Evolutionary conservation across 768 basidiomycete genomes (phyloP).

Genomic region (Suillus fuscotomentosus): DNA sequence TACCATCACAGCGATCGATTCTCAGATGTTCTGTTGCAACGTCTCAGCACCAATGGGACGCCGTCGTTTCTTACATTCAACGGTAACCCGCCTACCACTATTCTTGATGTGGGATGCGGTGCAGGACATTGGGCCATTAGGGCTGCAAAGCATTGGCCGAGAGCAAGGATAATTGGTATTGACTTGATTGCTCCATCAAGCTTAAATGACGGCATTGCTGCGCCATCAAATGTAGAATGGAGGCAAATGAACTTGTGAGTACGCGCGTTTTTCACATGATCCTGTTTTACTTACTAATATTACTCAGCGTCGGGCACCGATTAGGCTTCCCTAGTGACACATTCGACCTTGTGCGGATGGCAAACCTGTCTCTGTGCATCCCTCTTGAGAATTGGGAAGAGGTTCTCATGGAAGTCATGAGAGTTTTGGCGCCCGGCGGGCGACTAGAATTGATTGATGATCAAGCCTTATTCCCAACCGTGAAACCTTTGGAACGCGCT

Average conservation of each 20-base stretch:
- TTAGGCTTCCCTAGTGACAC: slow-evolving; percentile 62
- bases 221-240: slow-evolving; percentile 44
- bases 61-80: slow-evolving; percentile 62
- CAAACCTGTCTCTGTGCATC: slow-evolving; percentile 61
- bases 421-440: slow-evolving; percentile 61
- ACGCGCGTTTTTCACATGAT: not conserved
- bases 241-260: slow-evolving; percentile 70
- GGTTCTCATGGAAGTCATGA: slow-evolving; percentile 57
- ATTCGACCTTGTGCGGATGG: slow-evolving; percentile 76
- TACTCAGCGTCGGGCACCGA: slow-evolving; percentile 45
- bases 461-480: slow-evolving; percentile 61
- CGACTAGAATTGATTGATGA: slow-evolving; percentile 77
- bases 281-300: slow-evolving; percentile 12
- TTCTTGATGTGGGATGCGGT: slow-evolving; percentile 79
- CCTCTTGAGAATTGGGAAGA: slow-evolving; percentile 59
- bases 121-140: slow-evolving; percentile 65
- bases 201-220: slow-evolving; percentile 34
- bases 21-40: slow-evolving; percentile 50
- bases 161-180: slow-evolving; percentile 58
- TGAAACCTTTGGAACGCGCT: slow-evolving; percentile 26
- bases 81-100: slow-evolving; percentile 46
- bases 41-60: slow-evolving; percentile 49
- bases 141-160: slow-evolving; percentile 62
- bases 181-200: slow-evolving; percentile 50
- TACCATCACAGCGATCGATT: slow-evolving; percentile 54